Conservation (phyloP, 1,284 basidiomycete species). For the Boletus mariae region DNA sequence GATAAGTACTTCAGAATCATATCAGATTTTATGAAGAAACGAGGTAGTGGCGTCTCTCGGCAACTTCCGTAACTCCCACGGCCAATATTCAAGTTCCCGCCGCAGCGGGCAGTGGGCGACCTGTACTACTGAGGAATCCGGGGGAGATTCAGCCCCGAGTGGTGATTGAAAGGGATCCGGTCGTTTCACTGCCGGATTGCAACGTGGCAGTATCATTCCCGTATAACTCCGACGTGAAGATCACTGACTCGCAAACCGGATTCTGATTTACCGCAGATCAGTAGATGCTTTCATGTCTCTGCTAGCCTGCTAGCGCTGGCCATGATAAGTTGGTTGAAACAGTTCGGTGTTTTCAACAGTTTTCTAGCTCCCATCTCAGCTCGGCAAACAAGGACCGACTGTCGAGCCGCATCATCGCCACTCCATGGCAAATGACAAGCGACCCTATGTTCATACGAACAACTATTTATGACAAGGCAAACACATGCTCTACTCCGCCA, state of each 20-base stretch:
- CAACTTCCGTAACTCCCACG: background rate
- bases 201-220: background rate
- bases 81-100: background rate
- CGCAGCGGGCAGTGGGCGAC: background rate
- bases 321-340: background rate
- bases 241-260: background rate
- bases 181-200: slow-evolving; percentile 10
- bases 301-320: background rate
- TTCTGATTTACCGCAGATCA: slow-evolving; percentile 1
- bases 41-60: too few species aligned
- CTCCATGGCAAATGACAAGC: too few species aligned
- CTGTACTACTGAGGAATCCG: background rate
- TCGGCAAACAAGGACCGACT: too few species aligned
- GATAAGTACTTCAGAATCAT: too few species aligned
- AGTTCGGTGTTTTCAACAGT: background rate
- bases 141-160: background rate
- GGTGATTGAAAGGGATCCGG: slow-evolving; percentile 11
- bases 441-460: background rate
- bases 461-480: too few species aligned
- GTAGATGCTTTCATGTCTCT: background rate
- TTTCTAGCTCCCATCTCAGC: background rate
- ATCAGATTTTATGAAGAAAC: too few species aligned
- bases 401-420: too few species aligned
- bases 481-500: background rate
- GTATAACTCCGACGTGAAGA: slow-evolving; percentile 11